phyloP scores from a whole-genome alignment of 169 alveolate species.

The Besnoitia besnoiti region DNA sequence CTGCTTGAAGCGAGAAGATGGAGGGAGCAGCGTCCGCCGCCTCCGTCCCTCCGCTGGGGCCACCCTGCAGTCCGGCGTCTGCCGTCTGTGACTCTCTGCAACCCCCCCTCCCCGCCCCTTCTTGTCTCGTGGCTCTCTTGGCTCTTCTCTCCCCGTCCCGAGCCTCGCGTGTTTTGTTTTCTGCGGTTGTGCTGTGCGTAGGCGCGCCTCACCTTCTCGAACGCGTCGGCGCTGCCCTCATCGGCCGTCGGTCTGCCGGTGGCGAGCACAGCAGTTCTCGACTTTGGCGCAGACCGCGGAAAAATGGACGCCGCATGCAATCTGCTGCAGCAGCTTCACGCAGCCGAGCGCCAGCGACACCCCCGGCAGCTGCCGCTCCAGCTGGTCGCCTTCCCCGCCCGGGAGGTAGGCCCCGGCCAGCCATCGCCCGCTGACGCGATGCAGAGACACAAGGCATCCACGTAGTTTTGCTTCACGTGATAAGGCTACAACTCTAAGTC shows the following conservation, averaged over 20 bases:
- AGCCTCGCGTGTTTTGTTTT: too few relatives aligned
- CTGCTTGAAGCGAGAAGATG: too few relatives aligned
- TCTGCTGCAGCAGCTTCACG: conserved; percentile 37
- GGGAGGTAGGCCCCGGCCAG: too few relatives aligned
- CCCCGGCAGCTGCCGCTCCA: too few relatives aligned
- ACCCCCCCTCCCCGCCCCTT: background rate
- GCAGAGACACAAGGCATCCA: too few relatives aligned
- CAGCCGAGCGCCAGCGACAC: background rate
- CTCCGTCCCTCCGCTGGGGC: too few relatives aligned
- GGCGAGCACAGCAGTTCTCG: conserved; percentile 11
- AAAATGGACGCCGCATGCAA: conserved; percentile 26
- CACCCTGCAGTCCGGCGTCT: background rate
- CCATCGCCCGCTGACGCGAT: too few relatives aligned
- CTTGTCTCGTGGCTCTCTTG: background rate
- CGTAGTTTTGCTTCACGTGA: too few relatives aligned
- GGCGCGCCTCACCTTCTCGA: conserved; percentile 36
- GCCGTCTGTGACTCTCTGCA: background rate
- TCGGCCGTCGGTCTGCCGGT: background rate
- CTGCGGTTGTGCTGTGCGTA: too few relatives aligned
- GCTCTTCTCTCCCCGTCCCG: background rate
- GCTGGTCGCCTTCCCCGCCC: too few relatives aligned
- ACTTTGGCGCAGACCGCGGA: conserved; percentile 10
- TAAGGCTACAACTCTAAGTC: too few relatives aligned
- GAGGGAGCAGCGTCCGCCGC: too few relatives aligned
- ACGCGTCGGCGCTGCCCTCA: background rate